Percentiles rank a stretch among this genome's conserved stretches.
Evolutionary conservation across 75 land plant genomes (phyloP).

Genomic region (Adiantum capillusveneris): DNA sequence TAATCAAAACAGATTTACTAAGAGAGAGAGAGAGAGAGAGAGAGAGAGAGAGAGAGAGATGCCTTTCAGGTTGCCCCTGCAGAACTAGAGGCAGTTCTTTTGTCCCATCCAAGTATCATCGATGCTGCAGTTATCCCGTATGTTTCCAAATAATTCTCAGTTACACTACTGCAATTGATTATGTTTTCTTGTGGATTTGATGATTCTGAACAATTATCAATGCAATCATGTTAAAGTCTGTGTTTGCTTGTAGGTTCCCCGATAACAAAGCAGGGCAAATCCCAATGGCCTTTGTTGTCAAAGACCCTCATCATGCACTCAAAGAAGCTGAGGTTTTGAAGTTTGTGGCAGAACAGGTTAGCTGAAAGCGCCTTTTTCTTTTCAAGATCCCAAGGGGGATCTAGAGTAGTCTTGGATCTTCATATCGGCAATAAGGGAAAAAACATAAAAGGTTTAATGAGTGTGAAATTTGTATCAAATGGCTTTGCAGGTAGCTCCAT

Average conservation of each 20-base stretch:
- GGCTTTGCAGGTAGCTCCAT: constrained; percentile 60
- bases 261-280: constrained; percentile 58
- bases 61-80: constrained; percentile 61
- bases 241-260: constrained; percentile 42
- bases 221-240: neutral
- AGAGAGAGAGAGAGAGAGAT: too few relatives aligned
- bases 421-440: too few relatives aligned
- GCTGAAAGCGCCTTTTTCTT: too few relatives aligned
- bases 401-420: too few relatives aligned
- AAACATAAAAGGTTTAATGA: too few relatives aligned
- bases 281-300: constrained; percentile 60
- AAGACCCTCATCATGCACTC: constrained; percentile 22
- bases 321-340: constrained; percentile 31
- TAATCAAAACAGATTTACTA: too few relatives aligned
- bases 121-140: constrained; percentile 86
- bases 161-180: neutral
- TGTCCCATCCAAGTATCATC: constrained; percentile 42
- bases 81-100: constrained; percentile 68
- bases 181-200: neutral
- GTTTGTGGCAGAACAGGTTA: constrained; percentile 57
- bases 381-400: too few relatives aligned
- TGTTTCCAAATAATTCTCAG: neutral
- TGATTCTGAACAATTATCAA: too few relatives aligned
- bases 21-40: too few relatives aligned
- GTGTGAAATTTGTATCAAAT: too few relatives aligned